Evolutionary conservation across 108 stramenopile genomes (phyloP).

Genomic region (Mayamaea pseudoterrestris): DNA sequence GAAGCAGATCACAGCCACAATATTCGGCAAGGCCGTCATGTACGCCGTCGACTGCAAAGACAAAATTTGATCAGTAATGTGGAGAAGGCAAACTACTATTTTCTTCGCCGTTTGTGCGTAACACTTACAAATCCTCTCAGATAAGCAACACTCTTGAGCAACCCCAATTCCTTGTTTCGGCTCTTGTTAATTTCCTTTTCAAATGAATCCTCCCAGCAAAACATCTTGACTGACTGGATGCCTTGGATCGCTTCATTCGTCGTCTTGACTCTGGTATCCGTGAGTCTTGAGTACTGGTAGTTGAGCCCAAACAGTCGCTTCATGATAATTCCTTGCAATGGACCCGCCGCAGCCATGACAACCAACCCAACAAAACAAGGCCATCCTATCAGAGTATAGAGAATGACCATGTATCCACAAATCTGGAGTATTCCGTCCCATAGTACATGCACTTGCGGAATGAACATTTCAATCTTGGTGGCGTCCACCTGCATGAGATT

Average conservation of each 20-base stretch:
- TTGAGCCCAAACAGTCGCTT: slow-evolving; percentile 58
- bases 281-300: slow-evolving; percentile 52
- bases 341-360: slow-evolving; percentile 56
- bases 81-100: background rate
- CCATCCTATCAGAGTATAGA: slow-evolving; percentile 57
- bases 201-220: slow-evolving; percentile 83
- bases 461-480: slow-evolving; percentile 59
- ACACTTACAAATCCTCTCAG: slow-evolving; percentile 30
- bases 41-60: slow-evolving; percentile 24
- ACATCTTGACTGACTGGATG: slow-evolving; percentile 85
- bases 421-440: slow-evolving; percentile 73
- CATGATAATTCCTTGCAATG: slow-evolving; percentile 52
- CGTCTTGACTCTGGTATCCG: slow-evolving; percentile 73
- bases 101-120: background rate
- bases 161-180: slow-evolving; percentile 49
- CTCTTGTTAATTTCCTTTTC: slow-evolving; percentile 29
- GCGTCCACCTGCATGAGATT: slow-evolving; percentile 93
- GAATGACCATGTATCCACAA: slow-evolving; percentile 55
- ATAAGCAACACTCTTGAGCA: slow-evolving; percentile 34
- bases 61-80: too few relatives aligned
- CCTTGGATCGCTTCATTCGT: slow-evolving; percentile 87
- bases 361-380: slow-evolving; percentile 68
- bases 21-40: slow-evolving; percentile 41
- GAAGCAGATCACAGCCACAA: slow-evolving; percentile 56
- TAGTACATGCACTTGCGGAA: slow-evolving; percentile 54